Conservation (phyloP, 2,329 filamentous ascomycete genomes). For the Tetracladium maxilliforme region DNA sequence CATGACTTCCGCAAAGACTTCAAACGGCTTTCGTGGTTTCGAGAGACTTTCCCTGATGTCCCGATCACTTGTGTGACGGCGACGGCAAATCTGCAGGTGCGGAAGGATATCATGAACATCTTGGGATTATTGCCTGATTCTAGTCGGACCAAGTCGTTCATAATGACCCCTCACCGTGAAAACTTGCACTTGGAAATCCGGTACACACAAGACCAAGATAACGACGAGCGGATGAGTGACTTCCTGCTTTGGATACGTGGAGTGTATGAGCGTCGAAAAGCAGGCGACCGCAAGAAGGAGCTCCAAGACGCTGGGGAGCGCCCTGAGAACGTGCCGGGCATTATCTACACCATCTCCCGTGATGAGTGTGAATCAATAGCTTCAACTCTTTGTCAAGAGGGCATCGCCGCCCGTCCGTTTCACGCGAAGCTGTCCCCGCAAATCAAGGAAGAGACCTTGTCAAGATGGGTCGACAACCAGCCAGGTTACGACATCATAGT, state of each 20-base stretch:
- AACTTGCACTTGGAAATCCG: conserved; percentile 88
- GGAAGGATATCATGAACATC: conserved; percentile 67
- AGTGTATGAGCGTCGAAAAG: conserved; percentile 56
- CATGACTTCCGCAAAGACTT: conserved; percentile 95
- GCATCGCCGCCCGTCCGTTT: conserved; percentile 61
- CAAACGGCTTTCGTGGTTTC: conserved; percentile 76
- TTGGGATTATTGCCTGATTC: conserved; percentile 51
- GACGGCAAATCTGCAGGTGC: conserved; percentile 70
- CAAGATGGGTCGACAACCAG: conserved; percentile 58
- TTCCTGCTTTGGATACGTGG: conserved; percentile 63
- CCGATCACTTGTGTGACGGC: conserved; percentile 89
- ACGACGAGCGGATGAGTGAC: too few species aligned
- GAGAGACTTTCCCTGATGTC: conserved; percentile 64
- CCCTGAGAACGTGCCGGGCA: conserved; percentile 53
- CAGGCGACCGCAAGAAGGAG: conserved; percentile 39
- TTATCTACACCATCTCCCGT: conserved; percentile 66
- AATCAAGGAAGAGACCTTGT: conserved; percentile 56
- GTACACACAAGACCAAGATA: conserved; percentile 60
- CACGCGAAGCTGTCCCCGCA: conserved; percentile 54
- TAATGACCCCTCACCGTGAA: conserved; percentile 68
- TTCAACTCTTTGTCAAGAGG: conserved; percentile 46
- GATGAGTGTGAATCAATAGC: conserved; percentile 63
- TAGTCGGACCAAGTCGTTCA: conserved; percentile 57
- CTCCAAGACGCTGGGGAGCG: conserved; percentile 38
- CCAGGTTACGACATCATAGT: conserved; percentile 82